phyloP scores from a whole-genome alignment of 1,284 basidiomycete genomes.

The Prillingera fragicola region DNA sequence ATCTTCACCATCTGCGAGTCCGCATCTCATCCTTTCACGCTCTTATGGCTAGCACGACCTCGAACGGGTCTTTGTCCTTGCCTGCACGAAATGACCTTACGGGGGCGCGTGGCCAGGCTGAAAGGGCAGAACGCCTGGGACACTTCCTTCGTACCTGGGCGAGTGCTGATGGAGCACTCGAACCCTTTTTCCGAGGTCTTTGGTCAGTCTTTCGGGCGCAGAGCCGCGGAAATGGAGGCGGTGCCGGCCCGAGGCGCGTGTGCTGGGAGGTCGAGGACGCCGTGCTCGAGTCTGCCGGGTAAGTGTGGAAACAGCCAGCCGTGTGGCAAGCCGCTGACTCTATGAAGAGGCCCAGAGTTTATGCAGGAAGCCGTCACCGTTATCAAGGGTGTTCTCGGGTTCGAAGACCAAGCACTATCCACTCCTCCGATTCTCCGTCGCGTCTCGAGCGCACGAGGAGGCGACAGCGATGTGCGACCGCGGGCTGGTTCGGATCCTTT shows the following conservation, averaged over 20 bases:
- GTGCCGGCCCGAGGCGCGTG: slow-evolving; percentile 29
- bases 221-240: slow-evolving; percentile 30
- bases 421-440: slow-evolving; percentile 32
- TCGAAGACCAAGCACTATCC: slow-evolving; percentile 36
- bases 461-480: background rate
- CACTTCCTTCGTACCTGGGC: slow-evolving; percentile 35
- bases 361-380: slow-evolving; percentile 42
- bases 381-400: slow-evolving; percentile 43
- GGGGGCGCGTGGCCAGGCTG: slow-evolving; percentile 21
- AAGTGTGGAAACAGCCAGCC: slow-evolving; percentile 15
- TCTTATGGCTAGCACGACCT: slow-evolving; percentile 29
- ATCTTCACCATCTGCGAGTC: slow-evolving; percentile 39
- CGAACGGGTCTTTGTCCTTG: slow-evolving; percentile 33
- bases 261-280: slow-evolving; percentile 48
- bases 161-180: slow-evolving; percentile 29
- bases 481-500: slow-evolving; percentile 36
- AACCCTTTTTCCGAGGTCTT: slow-evolving; percentile 43
- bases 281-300: slow-evolving; percentile 45
- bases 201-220: slow-evolving; percentile 35
- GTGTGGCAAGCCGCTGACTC: background rate
- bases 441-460: background rate
- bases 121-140: slow-evolving; percentile 28
- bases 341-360: slow-evolving; percentile 37
- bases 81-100: slow-evolving; percentile 25
- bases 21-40: slow-evolving; percentile 42